A percentile compares a stretch with the other conserved stretches of the same genome.
Conservation (phyloP, 352 stramenopile species). For the Achlya hypogyna region DNA sequence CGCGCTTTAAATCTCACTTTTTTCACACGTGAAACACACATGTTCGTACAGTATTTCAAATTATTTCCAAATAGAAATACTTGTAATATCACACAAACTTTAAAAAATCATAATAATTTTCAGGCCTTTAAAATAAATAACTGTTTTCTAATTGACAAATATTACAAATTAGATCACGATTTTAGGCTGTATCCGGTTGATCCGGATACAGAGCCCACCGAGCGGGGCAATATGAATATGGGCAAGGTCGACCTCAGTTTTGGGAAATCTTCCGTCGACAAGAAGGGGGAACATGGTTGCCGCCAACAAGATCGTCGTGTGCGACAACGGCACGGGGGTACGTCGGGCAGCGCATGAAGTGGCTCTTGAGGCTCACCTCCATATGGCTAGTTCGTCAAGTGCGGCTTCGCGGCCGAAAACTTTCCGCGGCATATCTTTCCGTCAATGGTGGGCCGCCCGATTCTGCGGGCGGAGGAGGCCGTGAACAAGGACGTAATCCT, state of each 20-base stretch:
- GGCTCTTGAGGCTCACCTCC: slow-evolving; percentile 3
- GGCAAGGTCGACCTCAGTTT: slow-evolving; percentile 18
- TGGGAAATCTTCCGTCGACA: not conserved
- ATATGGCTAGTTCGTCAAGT: slow-evolving; percentile 75
- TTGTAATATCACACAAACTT: too few species aligned
- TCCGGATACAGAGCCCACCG: not conserved
- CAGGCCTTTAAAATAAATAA: too few species aligned
- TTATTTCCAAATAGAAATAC: too few species aligned
- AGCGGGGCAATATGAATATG: not conserved
- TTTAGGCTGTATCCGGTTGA: too few species aligned
- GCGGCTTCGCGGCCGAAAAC: slow-evolving; percentile 91
- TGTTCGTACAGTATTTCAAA: too few species aligned
- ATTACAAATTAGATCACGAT: too few species aligned
- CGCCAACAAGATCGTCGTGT: slow-evolving; percentile 83
- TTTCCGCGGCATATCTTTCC: slow-evolving; percentile 93
- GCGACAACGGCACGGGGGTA: slow-evolving; percentile 82
- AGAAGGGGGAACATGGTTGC: slow-evolving; percentile 45
- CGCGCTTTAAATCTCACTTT: not conserved
- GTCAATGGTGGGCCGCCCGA: slow-evolving; percentile 90
- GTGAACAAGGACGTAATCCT: slow-evolving; percentile 79
- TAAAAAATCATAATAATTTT: too few species aligned
- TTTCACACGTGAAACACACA: not conserved
- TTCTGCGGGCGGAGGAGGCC: slow-evolving; percentile 88
- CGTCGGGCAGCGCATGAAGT: too few species aligned
- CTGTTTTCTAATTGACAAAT: too few species aligned